These are phyloP conservation scores for Myriosclerotinia curreyana DNA, from an alignment of 2,329 filamentous ascomycete genomes.

Conservation along the genomic window DNA sequence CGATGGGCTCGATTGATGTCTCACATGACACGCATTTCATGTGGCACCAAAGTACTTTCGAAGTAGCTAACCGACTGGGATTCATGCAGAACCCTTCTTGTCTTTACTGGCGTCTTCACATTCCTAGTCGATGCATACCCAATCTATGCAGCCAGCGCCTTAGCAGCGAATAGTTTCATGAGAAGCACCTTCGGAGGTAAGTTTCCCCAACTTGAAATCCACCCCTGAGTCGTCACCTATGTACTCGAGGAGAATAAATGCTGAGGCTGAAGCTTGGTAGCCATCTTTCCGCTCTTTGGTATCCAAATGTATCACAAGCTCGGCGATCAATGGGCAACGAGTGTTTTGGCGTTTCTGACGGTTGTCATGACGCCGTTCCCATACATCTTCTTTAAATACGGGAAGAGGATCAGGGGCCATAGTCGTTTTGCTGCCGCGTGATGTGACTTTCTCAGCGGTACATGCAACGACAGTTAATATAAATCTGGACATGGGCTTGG, in stretches of 20 bases:
- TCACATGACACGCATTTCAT: slow-evolving; percentile 30
- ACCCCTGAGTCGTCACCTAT: slow-evolving; percentile 1
- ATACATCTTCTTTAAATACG: slow-evolving; percentile 59
- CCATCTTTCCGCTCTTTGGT: slow-evolving; percentile 73
- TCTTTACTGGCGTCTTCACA: slow-evolving; percentile 82
- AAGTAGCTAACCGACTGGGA: slow-evolving; percentile 35
- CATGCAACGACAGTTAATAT: slow-evolving; percentile 15
- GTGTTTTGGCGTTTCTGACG: slow-evolving; percentile 58
- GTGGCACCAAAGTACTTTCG: slow-evolving; percentile 27
- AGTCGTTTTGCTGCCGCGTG: slow-evolving; percentile 50
- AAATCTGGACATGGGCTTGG: slow-evolving; percentile 12
- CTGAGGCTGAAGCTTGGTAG: slow-evolving; percentile 42
- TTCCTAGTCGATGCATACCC: slow-evolving; percentile 77
- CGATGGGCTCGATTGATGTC: slow-evolving; percentile 19
- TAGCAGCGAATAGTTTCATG: slow-evolving; percentile 81
- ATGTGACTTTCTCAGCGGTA: slow-evolving; percentile 16
- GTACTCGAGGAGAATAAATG: slow-evolving; percentile 10
- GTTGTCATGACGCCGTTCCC: slow-evolving; percentile 63
- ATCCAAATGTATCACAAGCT: slow-evolving; percentile 68
- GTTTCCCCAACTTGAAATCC: slow-evolving; percentile 21
- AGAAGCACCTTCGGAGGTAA: slow-evolving; percentile 67
- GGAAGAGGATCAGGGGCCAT: slow-evolving; percentile 53
- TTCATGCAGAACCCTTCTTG: slow-evolving; percentile 62
- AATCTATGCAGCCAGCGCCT: slow-evolving; percentile 68
- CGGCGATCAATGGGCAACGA: slow-evolving; percentile 68